Conservation (phyloP, 2,329 filamentous ascomycete genomes). For the Penicillium sp. region DNA sequence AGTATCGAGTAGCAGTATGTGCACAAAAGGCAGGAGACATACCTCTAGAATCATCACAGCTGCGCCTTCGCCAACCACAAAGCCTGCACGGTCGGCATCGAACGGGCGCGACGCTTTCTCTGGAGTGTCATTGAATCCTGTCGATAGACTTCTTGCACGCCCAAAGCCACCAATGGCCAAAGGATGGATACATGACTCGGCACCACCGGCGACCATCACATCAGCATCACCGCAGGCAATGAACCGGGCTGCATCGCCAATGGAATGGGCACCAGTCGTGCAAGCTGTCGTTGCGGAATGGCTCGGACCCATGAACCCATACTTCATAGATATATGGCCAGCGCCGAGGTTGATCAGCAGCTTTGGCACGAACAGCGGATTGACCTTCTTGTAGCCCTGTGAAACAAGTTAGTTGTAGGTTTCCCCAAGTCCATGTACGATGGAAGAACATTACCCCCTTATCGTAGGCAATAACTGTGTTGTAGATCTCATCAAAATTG, state of each 20-base stretch:
- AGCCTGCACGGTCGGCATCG: constrained; percentile 74
- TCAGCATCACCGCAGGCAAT: constrained; percentile 89
- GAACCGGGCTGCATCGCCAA: constrained; percentile 90
- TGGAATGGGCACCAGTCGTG: constrained; percentile 90
- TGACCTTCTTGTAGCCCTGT: constrained; percentile 88
- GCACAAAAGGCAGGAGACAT: constrained; percentile 8
- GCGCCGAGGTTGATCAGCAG: constrained; percentile 93
- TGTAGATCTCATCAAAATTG: constrained; percentile 86
- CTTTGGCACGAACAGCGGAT: constrained; percentile 88
- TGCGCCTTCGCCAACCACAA: constrained; percentile 90
- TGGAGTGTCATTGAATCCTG: constrained; percentile 73
- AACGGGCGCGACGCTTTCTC: constrained; percentile 78
- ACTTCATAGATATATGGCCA: constrained; percentile 89
- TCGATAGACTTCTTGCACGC: constrained; percentile 80
- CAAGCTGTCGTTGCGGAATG: constrained; percentile 92
- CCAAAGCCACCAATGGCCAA: constrained; percentile 90
- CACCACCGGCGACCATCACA: constrained; percentile 93
- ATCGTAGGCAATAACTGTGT: constrained; percentile 74
- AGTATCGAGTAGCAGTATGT: background rate
- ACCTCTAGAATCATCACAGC: constrained; percentile 82
- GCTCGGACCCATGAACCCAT: constrained; percentile 86
- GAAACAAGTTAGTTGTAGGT: constrained; percentile 12
- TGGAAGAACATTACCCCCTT: constrained; percentile 58
- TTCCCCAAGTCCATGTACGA: background rate
- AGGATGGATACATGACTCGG: constrained; percentile 94